phyloP scores from a whole-genome alignment of 1,139 yeast genomes.

The Sugiyamaella pinicola region DNA sequence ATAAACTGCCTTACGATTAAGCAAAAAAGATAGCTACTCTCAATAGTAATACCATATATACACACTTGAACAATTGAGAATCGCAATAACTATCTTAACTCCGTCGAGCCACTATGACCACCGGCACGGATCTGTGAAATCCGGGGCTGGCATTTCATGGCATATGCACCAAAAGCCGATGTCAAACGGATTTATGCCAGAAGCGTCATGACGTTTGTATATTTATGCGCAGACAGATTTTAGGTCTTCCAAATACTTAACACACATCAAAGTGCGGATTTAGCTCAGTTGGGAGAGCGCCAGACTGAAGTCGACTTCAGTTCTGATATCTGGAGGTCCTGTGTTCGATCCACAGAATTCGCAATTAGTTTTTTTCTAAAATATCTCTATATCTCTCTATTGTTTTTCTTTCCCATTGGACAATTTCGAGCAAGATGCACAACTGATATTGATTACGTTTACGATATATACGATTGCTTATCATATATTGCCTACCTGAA shows the following conservation, averaged over 20 bases:
- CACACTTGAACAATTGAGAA: background rate
- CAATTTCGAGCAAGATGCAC: too few species aligned
- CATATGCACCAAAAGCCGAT: background rate
- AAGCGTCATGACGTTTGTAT: background rate
- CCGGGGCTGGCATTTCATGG: background rate
- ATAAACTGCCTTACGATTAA: background rate
- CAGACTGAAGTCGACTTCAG: constrained; percentile 18
- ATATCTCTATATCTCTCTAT: too few species aligned
- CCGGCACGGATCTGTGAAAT: background rate
- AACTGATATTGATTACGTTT: too few species aligned
- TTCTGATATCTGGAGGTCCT: constrained; percentile 20
- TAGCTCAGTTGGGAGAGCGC: constrained; percentile 21
- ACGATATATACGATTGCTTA: too few species aligned
- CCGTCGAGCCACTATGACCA: background rate
- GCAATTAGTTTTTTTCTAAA: constrained; percentile 6
- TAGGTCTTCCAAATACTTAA: background rate
- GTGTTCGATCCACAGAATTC: constrained; percentile 21
- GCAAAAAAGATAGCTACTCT: background rate
- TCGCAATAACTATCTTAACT: background rate
- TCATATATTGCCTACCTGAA: too few species aligned
- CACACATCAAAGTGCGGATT: constrained; percentile 6
- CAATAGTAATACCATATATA: background rate
- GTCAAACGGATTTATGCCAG: background rate
- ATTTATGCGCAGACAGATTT: background rate
- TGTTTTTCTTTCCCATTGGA: too few species aligned